These are phyloP conservation scores for Saturnispora sanitii DNA, from an alignment of 805 yeast genomes.

Conservation along the genomic window DNA sequence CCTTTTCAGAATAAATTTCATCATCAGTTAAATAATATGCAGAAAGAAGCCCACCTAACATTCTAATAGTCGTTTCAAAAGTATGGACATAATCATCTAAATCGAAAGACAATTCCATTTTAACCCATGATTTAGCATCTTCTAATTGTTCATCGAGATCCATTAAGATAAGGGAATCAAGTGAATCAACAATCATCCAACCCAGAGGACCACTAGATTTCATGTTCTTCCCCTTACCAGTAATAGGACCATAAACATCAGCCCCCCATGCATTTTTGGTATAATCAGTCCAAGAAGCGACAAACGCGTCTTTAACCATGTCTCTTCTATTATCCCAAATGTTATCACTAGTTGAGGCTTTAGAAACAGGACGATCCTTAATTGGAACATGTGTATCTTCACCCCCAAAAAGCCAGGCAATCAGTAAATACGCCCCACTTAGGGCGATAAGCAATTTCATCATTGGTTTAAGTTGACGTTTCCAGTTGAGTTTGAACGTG, in stretches of 20 bases:
- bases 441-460: constrained; percentile 34
- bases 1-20: constrained; percentile 64
- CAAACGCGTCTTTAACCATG: constrained; percentile 57
- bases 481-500: constrained; percentile 7
- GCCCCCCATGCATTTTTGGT: constrained; percentile 72
- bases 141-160: constrained; percentile 50
- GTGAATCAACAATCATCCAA: constrained; percentile 84
- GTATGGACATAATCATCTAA: constrained; percentile 70
- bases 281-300: constrained; percentile 72
- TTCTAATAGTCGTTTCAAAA: constrained; percentile 89
- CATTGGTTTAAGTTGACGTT: constrained; percentile 28
- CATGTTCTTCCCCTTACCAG: constrained; percentile 58
- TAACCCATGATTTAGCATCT: constrained; percentile 67
- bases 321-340: constrained; percentile 41
- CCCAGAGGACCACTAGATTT: constrained; percentile 69
- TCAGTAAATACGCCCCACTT: constrained; percentile 32
- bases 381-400: background rate
- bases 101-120: constrained; percentile 55
- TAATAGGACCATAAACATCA: constrained; percentile 68
- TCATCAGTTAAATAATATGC: constrained; percentile 66
- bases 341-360: background rate
- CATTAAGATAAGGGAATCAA: constrained; percentile 79
- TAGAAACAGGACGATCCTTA: background rate
- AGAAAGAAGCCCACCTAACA: constrained; percentile 87
- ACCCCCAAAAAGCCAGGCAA: constrained; percentile 13